Conservation (phyloP, 2,329 filamentous ascomycete genomes). For the Pezicula rhizophila region DNA sequence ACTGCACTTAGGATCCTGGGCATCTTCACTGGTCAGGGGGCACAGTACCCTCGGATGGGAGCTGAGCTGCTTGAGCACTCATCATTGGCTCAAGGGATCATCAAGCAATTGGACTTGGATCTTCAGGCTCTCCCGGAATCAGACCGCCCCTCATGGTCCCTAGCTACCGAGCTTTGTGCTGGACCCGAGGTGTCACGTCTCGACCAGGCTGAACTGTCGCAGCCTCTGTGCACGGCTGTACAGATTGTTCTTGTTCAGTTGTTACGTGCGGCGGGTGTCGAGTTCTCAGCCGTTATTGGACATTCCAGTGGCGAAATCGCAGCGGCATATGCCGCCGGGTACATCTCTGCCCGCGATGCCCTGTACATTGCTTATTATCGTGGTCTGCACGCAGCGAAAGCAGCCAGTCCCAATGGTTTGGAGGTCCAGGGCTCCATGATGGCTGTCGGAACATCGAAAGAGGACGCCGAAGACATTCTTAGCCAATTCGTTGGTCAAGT, state of each 20-base stretch:
- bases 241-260: not conserved
- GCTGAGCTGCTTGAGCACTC: too few relatives aligned
- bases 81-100: too few relatives aligned
- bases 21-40: conserved; percentile 9
- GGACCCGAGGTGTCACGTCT: too few relatives aligned
- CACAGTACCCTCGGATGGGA: conserved; percentile 5
- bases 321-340: not conserved
- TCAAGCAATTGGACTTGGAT: too few relatives aligned
- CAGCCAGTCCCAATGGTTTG: not conserved
- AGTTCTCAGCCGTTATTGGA: not conserved
- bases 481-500: too few relatives aligned
- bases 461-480: conserved; percentile 12
- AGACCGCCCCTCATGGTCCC: too few relatives aligned
- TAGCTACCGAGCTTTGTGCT: too few relatives aligned
- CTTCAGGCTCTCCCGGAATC: too few relatives aligned
- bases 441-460: conserved; percentile 14
- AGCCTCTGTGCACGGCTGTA: not conserved
- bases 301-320: not conserved
- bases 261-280: conserved; percentile 13
- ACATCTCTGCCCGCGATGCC: conserved; percentile 20
- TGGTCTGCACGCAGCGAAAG: conserved; percentile 7
- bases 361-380: conserved; percentile 8
- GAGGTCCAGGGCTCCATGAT: conserved; percentile 18
- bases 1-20: conserved; percentile 7
- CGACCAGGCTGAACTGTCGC: not conserved